A percentile compares a stretch with the other conserved stretches of the same genome.
Evolutionary conservation across 1,284 basidiomycete genomes (phyloP).

Genomic region (Melampsora occidentalis): DNA sequence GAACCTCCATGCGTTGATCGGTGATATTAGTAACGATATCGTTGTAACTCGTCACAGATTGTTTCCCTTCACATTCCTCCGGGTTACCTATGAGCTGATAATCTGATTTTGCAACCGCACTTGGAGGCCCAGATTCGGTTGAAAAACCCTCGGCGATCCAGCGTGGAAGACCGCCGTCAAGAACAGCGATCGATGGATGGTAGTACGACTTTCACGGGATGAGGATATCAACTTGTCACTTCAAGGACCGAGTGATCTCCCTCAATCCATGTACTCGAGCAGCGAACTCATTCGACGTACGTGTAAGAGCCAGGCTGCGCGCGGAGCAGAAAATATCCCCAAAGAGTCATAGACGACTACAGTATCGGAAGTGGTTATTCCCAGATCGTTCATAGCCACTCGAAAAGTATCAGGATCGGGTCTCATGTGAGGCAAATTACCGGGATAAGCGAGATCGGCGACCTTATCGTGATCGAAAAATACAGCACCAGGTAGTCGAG

Average conservation of each 20-base stretch:
- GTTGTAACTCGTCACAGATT: slow-evolving; percentile 46
- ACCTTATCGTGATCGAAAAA: slow-evolving; percentile 35
- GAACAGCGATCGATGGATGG: slow-evolving; percentile 75
- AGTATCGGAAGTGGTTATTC: slow-evolving; percentile 25
- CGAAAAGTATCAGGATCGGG: slow-evolving; percentile 26
- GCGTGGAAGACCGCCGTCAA: slow-evolving; percentile 81
- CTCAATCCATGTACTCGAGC: background rate
- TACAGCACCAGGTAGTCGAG: slow-evolving; percentile 4
- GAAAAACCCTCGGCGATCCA: slow-evolving; percentile 73
- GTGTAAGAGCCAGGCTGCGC: slow-evolving; percentile 74
- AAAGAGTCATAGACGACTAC: slow-evolving; percentile 68
- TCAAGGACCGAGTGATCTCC: background rate
- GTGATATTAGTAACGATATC: slow-evolving; percentile 8
- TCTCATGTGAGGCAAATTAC: slow-evolving; percentile 27
- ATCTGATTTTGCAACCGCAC: slow-evolving; percentile 44
- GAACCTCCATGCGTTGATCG: slow-evolving; percentile 45
- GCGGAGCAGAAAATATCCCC: slow-evolving; percentile 83
- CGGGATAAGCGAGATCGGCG: slow-evolving; percentile 12
- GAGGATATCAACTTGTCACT: background rate
- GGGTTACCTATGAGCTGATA: slow-evolving; percentile 53
- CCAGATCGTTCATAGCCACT: slow-evolving; percentile 13
- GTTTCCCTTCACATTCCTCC: slow-evolving; percentile 53
- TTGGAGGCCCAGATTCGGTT: slow-evolving; percentile 59
- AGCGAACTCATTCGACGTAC: background rate
- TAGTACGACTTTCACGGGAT: slow-evolving; percentile 63